These are phyloP conservation scores for Nepenthes gracilis DNA, from an alignment of 148 eudicot genomes.

Conservation along the genomic window DNA sequence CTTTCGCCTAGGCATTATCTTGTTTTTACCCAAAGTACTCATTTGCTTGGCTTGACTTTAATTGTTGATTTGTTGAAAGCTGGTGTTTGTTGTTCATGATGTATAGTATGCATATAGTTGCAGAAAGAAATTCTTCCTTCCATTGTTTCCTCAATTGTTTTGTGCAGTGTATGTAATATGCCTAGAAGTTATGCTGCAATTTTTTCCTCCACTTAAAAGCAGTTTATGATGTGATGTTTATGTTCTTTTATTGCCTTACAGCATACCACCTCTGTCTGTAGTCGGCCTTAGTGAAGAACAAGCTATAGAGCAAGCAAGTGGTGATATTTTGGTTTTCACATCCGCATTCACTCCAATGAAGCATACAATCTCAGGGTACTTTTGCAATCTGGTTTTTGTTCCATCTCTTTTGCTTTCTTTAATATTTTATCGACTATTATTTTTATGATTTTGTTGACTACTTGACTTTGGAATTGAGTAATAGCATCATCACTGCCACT, in stretches of 20 bases:
- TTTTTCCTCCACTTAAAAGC: background rate
- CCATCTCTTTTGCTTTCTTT: conserved; percentile 3
- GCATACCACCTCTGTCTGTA: conserved; percentile 95
- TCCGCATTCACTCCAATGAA: conserved; percentile 94
- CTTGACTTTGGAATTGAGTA: no score
- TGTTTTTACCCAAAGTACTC: no score
- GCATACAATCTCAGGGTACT: conserved; percentile 89
- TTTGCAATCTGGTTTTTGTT: background rate
- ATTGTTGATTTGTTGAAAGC: no score
- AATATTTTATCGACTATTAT: background rate
- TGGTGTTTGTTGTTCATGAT: no score
- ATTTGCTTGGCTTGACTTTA: no score
- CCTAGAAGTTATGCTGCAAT: background rate
- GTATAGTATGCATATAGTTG: no score
- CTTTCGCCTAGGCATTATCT: no score
- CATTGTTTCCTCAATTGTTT: no score
- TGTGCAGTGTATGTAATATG: background rate
- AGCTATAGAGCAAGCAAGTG: conserved; percentile 78
- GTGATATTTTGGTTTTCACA: conserved; percentile 75
- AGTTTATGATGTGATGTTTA: background rate
- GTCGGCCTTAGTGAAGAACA: conserved; percentile 94
- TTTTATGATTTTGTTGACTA: background rate
- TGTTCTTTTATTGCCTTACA: conserved; percentile 24
- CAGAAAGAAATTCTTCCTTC: no score
- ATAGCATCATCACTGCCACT: no score